Conservation (phyloP, 2,329 filamentous ascomycete species). For the Aspergillus intermedius region DNA sequence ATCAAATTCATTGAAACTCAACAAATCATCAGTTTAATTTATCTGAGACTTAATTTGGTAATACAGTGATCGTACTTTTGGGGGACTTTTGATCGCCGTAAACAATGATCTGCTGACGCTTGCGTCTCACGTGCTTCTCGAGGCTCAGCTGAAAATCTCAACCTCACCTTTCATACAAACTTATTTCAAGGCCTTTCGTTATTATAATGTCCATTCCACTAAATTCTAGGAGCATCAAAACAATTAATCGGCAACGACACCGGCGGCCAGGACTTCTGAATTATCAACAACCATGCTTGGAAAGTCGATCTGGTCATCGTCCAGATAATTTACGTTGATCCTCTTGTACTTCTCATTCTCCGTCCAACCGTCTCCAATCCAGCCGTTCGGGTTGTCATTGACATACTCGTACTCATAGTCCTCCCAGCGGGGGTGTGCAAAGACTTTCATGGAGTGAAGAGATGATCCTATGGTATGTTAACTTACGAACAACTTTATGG, state of each 20-base stretch:
- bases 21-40: no score
- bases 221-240: no score
- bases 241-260: no score
- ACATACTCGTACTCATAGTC: slow-evolving; percentile 34
- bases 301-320: slow-evolving; percentile 32
- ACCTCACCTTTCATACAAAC: no score
- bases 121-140: no score
- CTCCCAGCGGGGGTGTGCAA: slow-evolving; percentile 33
- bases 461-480: slow-evolving; percentile 23
- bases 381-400: slow-evolving; percentile 25
- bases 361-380: slow-evolving; percentile 32
- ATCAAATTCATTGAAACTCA: no score
- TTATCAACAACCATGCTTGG: slow-evolving; percentile 8
- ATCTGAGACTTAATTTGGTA: no score
- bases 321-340: slow-evolving; percentile 29
- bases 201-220: background rate
- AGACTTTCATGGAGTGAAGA: slow-evolving; percentile 30
- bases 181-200: no score
- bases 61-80: no score
- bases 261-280: background rate
- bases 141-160: no score
- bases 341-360: slow-evolving; percentile 24
- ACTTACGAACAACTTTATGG: slow-evolving; percentile 1
- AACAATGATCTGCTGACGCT: no score
- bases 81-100: no score